These are phyloP conservation scores for Aspergillus campestris DNA, from an alignment of 495 filamentous ascomycete species.

Conservation along the genomic window DNA sequence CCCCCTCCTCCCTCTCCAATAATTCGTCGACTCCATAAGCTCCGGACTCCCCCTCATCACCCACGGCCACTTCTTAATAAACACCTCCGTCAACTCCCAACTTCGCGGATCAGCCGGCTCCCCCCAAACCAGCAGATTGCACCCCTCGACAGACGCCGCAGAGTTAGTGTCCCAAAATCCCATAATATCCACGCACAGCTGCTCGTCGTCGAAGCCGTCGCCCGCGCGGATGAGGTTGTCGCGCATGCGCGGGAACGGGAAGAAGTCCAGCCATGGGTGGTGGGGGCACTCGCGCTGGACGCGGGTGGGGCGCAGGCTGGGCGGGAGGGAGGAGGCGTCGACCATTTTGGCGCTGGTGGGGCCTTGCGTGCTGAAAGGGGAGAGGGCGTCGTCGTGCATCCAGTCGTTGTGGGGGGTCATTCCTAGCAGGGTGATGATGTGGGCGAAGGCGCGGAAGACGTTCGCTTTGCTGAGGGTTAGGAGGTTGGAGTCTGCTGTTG, in stretches of 20 bases:
- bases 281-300: slow-evolving; percentile 35
- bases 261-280: slow-evolving; percentile 47
- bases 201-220: slow-evolving; percentile 34
- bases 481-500: slow-evolving; percentile 28
- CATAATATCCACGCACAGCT: slow-evolving; percentile 40
- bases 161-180: slow-evolving; percentile 28
- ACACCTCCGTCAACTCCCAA: slow-evolving; percentile 44
- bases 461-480: slow-evolving; percentile 35
- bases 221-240: slow-evolving; percentile 40
- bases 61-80: slow-evolving; percentile 44
- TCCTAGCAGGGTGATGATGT: slow-evolving; percentile 15
- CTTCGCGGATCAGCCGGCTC: slow-evolving; percentile 37
- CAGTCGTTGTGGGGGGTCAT: slow-evolving; percentile 11
- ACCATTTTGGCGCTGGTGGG: neutral
- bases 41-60: slow-evolving; percentile 41
- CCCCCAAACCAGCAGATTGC: slow-evolving; percentile 43
- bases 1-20: slow-evolving; percentile 38
- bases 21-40: slow-evolving; percentile 41
- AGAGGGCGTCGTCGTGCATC: slow-evolving; percentile 28
- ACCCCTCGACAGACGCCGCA: slow-evolving; percentile 13
- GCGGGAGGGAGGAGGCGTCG: slow-evolving; percentile 19
- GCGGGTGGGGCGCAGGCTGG: slow-evolving; percentile 37
- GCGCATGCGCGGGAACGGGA: slow-evolving; percentile 41
- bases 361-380: slow-evolving; percentile 17
- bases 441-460: slow-evolving; percentile 30